These are phyloP conservation scores for Penicillium dipodomyicola DNA, from an alignment of 495 filamentous ascomycete species.

Conservation along the genomic window DNA sequence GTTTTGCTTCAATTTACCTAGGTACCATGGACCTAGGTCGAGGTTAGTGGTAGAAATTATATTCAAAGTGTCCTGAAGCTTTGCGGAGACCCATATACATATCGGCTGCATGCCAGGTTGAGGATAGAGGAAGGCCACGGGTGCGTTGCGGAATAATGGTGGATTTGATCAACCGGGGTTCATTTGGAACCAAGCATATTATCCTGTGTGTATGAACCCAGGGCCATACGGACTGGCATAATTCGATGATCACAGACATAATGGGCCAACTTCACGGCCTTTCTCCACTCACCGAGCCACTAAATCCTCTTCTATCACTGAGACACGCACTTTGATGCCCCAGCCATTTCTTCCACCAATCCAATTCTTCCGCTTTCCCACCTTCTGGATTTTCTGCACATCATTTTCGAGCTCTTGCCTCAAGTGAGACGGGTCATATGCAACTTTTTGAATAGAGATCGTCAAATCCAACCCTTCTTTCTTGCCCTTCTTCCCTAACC, in stretches of 20 bases:
- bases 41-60: background rate
- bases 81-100: background rate
- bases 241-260: background rate
- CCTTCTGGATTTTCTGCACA: constrained; percentile 31
- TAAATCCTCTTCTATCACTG: constrained; percentile 25
- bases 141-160: background rate
- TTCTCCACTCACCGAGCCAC: constrained; percentile 4
- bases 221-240: background rate
- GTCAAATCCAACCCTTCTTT: constrained; percentile 28
- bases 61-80: background rate
- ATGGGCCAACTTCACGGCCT: background rate
- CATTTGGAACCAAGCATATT: background rate
- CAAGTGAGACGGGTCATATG: constrained; percentile 29
- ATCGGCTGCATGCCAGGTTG: background rate
- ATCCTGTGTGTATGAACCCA: background rate
- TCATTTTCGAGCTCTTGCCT: constrained; percentile 30
- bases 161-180: background rate
- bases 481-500: constrained; percentile 29
- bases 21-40: no score
- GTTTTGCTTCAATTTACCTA: background rate
- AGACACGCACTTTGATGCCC: constrained; percentile 32
- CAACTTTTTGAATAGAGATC: constrained; percentile 30
- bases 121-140: background rate
- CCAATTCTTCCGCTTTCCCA: constrained; percentile 38
- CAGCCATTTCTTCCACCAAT: constrained; percentile 34